Evolutionary conservation across 2,329 filamentous ascomycete genomes (phyloP).

Genomic region (Fusarium gaditjirri): DNA sequence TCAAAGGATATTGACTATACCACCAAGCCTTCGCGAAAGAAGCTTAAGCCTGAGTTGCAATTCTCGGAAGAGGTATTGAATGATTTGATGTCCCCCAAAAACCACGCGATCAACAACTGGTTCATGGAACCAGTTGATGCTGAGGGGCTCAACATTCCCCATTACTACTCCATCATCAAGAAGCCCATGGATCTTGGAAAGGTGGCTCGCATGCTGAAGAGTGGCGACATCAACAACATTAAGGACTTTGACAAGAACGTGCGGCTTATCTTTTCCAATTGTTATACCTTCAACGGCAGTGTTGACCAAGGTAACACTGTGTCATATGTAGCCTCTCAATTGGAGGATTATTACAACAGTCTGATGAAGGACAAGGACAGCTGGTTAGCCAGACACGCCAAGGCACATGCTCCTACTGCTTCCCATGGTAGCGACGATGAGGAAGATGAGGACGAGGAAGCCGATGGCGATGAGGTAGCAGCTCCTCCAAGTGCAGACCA

Average conservation of each 20-base stretch:
- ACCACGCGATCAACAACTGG: slow-evolving; percentile 73
- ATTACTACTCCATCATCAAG: slow-evolving; percentile 94
- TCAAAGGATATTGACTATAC: slow-evolving; percentile 91
- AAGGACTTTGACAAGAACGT: slow-evolving; percentile 90
- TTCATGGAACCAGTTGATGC: slow-evolving; percentile 91
- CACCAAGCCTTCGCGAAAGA: slow-evolving; percentile 80
- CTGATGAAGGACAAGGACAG: slow-evolving; percentile 82
- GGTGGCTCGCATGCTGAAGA: slow-evolving; percentile 80
- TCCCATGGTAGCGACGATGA: slow-evolving; percentile 75
- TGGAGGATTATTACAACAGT: slow-evolving; percentile 79
- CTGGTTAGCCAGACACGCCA: slow-evolving; percentile 82
- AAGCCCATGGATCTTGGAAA: slow-evolving; percentile 95
- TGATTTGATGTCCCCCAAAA: slow-evolving; percentile 80
- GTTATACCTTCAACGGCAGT: slow-evolving; percentile 85
- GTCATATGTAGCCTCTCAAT: slow-evolving; percentile 74
- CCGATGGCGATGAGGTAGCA: slow-evolving; percentile 60
- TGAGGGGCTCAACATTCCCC: slow-evolving; percentile 91
- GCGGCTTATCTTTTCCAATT: slow-evolving; percentile 86
- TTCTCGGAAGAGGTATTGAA: slow-evolving; percentile 87
- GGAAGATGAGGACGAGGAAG: slow-evolving; percentile 73
- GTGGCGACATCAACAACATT: slow-evolving; percentile 80
- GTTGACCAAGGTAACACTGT: slow-evolving; percentile 72
- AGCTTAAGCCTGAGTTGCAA: slow-evolving; percentile 87
- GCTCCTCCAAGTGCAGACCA: slow-evolving; percentile 55
- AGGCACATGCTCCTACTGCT: slow-evolving; percentile 63